phyloP scores from a whole-genome alignment of 129 eudicot species.

The Smallanthus sonchifolius region DNA sequence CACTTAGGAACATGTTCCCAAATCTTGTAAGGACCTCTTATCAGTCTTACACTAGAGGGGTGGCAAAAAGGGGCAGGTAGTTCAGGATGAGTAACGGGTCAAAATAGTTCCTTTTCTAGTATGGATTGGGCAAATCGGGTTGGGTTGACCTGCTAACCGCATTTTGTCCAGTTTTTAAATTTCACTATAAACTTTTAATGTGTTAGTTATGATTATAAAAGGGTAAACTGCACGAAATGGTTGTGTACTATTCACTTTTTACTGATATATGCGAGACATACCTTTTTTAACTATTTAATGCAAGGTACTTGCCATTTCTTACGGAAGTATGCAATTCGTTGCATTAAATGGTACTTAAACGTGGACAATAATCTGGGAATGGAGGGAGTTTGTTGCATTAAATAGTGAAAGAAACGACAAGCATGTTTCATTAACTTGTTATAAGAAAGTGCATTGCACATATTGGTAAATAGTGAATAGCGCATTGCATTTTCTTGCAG shows the following conservation, averaged over 20 bases:
- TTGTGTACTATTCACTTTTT: neutral
- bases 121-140: neutral
- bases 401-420: neutral
- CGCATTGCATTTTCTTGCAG: neutral
- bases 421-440: no score
- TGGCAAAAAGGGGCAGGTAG: neutral
- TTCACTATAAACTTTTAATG: neutral
- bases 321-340: neutral
- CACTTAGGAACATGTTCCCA: conserved; percentile 98
- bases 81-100: neutral
- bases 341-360: neutral
- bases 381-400: neutral
- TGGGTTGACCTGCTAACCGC: neutral
- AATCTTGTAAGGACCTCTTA: conserved; percentile 61
- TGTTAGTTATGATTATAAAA: neutral
- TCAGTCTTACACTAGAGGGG: neutral
- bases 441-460: neutral
- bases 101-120: no score
- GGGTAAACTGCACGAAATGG: neutral
- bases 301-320: neutral
- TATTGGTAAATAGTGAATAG: neutral
- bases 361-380: no score
- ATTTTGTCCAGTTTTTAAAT: neutral
- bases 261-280: neutral
- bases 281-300: neutral